phyloP scores from a whole-genome alignment of 768 basidiomycete genomes.

The Phlebiopsis gigantea region DNA sequence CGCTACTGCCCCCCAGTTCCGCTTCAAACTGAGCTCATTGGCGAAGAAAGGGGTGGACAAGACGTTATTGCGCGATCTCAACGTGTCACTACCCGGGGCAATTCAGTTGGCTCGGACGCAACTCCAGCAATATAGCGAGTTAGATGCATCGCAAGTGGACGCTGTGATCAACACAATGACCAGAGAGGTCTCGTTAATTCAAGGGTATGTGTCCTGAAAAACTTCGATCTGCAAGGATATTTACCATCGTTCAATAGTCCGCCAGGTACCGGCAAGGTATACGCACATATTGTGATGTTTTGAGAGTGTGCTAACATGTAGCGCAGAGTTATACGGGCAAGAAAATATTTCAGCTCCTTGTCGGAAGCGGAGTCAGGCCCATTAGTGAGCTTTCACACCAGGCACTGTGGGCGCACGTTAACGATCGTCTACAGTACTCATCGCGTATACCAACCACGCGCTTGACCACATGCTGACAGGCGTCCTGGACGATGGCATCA shows the following conservation, averaged over 20 bases:
- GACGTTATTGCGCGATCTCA: conserved; percentile 34
- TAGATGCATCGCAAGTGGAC: conserved; percentile 70
- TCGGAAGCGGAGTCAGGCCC: conserved; percentile 45
- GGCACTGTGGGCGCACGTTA: no score
- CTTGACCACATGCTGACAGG: conserved; percentile 67
- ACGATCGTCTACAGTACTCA: conserved; percentile 28
- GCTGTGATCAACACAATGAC: conserved; percentile 59
- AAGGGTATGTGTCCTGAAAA: conserved; percentile 44
- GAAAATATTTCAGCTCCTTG: conserved; percentile 63
- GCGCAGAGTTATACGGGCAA: conserved; percentile 59
- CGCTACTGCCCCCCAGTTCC: conserved; percentile 48
- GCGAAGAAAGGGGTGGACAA: conserved; percentile 30
- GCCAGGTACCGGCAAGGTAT: conserved; percentile 75
- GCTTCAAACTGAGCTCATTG: conserved; percentile 50
- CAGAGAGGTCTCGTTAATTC: conserved; percentile 60
- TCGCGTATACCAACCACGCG: conserved; percentile 76
- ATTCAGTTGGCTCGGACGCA: conserved; percentile 41
- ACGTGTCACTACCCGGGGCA: conserved; percentile 36
- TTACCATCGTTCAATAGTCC: conserved; percentile 38
- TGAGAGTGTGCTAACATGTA: background rate
- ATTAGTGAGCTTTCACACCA: conserved; percentile 33
- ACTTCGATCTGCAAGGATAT: background rate
- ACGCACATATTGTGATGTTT: background rate
- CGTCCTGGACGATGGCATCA: conserved; percentile 62
- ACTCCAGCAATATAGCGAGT: conserved; percentile 41